Evolutionary conservation across 2,329 filamentous ascomycete genomes (phyloP).

Genomic region (Arthrocladium fulminans): DNA sequence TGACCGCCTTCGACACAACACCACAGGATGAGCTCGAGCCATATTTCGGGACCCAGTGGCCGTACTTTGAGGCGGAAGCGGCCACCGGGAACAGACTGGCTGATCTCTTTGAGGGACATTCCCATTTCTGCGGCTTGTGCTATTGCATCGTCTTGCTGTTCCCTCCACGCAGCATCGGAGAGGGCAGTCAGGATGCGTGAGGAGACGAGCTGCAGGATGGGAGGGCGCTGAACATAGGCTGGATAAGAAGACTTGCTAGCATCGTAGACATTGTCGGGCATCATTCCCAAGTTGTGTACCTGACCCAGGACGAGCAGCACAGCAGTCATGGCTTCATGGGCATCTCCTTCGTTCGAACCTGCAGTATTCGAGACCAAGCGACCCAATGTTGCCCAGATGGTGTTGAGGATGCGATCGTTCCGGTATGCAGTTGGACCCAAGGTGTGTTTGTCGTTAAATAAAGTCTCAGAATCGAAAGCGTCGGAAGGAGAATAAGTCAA

Average conservation of each 20-base stretch:
- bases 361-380: conserved; percentile 34
- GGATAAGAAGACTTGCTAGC: conserved; percentile 28
- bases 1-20: conserved; percentile 42
- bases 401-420: conserved; percentile 4
- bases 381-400: conserved; percentile 12
- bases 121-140: conserved; percentile 30
- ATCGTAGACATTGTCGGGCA: conserved; percentile 36
- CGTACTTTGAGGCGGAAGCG: conserved; percentile 34
- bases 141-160: conserved; percentile 32
- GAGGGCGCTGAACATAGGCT: conserved; percentile 31
- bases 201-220: conserved; percentile 36
- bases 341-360: conserved; percentile 28
- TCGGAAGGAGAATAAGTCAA: not conserved
- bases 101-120: conserved; percentile 15
- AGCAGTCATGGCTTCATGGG: conserved; percentile 34
- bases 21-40: conserved; percentile 44
- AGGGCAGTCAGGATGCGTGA: conserved; percentile 39
- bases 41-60: conserved; percentile 39
- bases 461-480: not conserved
- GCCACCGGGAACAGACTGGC: conserved; percentile 30
- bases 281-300: conserved; percentile 36
- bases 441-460: not conserved
- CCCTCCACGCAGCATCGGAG: conserved; percentile 39
- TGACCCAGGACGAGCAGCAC: conserved; percentile 38
- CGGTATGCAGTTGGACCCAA: not conserved